phyloP scores from a whole-genome alignment of 2,329 filamentous ascomycete species.

The Sphaceloma murrayae region DNA sequence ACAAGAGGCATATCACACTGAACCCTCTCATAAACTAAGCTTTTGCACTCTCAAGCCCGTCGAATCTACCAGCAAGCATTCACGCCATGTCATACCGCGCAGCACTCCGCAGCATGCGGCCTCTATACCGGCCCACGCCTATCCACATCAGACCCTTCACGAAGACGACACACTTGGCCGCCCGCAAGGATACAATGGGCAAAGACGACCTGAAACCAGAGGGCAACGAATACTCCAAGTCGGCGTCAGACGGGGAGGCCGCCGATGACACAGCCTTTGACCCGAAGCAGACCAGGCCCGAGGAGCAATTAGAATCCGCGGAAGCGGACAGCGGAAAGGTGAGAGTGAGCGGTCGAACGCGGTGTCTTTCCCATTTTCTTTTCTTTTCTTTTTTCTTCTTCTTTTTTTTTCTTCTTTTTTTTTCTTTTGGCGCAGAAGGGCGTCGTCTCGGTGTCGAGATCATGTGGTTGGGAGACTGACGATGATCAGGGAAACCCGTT shows the following conservation, averaged over 20 bases:
- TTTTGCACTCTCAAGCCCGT: neutral
- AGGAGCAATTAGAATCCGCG: constrained; percentile 42
- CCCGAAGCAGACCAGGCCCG: constrained; percentile 56
- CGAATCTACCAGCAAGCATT: too few relatives aligned
- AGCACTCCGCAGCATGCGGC: too few relatives aligned
- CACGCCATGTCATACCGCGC: too few relatives aligned
- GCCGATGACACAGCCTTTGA: constrained; percentile 58
- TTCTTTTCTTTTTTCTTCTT: neutral
- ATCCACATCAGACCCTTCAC: too few relatives aligned
- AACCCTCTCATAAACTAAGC: neutral
- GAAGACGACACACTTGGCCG: constrained; percentile 23
- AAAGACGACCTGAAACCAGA: constrained; percentile 55
- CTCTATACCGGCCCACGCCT: constrained; percentile 3
- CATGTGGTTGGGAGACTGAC: constrained; percentile 1
- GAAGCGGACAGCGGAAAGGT: constrained; percentile 28
- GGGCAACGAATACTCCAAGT: constrained; percentile 57
- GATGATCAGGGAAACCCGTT: constrained; percentile 40
- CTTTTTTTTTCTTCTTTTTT: neutral
- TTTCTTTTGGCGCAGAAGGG: too few relatives aligned
- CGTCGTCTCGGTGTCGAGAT: too few relatives aligned
- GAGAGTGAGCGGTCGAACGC: constrained; percentile 4
- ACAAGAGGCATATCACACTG: neutral
- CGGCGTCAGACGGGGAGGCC: constrained; percentile 53
- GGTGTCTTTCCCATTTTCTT: neutral
- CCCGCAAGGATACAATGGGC: constrained; percentile 37